Base-by-base conservation (phyloP, 495 filamentous ascomycete species). In the Aspergillus panamensis region DNA sequence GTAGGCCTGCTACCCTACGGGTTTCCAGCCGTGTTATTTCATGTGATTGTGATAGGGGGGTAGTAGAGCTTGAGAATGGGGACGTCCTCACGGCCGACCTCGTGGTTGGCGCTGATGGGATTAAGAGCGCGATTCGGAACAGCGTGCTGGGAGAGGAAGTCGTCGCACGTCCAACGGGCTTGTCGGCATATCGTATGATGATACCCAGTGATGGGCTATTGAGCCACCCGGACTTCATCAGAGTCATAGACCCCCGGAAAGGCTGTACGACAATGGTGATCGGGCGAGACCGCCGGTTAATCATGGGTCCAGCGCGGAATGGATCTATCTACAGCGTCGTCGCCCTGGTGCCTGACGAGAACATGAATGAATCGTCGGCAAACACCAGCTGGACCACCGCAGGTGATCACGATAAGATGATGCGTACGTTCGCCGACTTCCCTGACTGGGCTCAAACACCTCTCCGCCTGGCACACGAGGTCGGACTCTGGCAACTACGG, bases 101-200 rank as follows among this genome's bases (percentile, higher is more conserved):
- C 2, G 66, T 82, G 1, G 48, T 84, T 35, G 80, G 80, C 0
- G 75, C 80, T 0, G 81, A 84, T 62, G 79, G 80, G 17, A 73
- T 80, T 0, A 62, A 58, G 25, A 58, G 51, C 32, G n/a, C 12
- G 4, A 6, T 58, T 14, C 33, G 55, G 4, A 35, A 30, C 3
- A 29, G 31, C 10, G 60, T 58, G 0, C 32, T 62, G 7, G 59
- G 43, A n/a, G 12, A 55, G 19, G 37, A 50, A 6, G 37, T 55
- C 8, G 44, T 17, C 14, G 47, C 60, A 1, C 35, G 21, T 3
- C 43, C 49, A 1, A 62, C 54, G 2, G 60, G 60, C 5, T 35
- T 58, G 3, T 58, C 53, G 0, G 60, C 60, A 12, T 62, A 62
- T 29, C 51, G 54, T 8, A 58, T 58, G 55, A 62, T 62, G 60